Evolutionary conservation across 345 rosid genomes (phyloP).

Genomic region (Ricinus communis): DNA sequence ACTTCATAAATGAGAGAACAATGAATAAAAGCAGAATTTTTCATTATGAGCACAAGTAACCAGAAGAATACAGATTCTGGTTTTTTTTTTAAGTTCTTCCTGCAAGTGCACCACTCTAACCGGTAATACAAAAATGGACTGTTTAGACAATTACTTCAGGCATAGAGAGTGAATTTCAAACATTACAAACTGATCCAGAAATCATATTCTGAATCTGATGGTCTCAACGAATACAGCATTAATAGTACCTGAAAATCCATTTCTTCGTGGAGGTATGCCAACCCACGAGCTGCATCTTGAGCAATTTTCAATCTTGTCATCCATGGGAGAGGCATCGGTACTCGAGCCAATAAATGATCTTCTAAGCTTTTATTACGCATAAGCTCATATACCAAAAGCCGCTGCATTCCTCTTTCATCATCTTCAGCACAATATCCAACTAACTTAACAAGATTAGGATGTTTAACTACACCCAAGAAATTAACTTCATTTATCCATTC

Average conservation of each 20-base stretch:
- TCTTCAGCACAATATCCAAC: conserved; percentile 95
- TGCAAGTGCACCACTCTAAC: too few species aligned
- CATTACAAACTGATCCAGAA: not conserved
- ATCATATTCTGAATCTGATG: not conserved
- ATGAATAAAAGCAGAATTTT: not conserved
- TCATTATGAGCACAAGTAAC: not conserved
- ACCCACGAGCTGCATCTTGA: conserved; percentile 89
- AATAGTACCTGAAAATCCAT: conserved; percentile 86
- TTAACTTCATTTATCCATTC: conserved; percentile 98
- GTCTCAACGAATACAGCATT: not conserved
- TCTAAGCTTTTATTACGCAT: conserved; percentile 90
- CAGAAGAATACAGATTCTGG: not conserved
- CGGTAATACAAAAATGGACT: not conserved
- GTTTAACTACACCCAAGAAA: conserved; percentile 85
- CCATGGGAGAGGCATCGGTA: conserved; percentile 61
- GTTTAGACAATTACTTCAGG: not conserved
- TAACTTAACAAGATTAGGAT: conserved; percentile 88
- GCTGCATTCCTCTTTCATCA: conserved; percentile 89
- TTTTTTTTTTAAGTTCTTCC: not conserved
- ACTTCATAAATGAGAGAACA: not conserved
- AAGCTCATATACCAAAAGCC: conserved; percentile 85
- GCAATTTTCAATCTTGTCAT: conserved; percentile 69
- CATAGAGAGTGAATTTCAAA: not conserved
- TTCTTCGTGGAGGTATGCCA: conserved; percentile 94
- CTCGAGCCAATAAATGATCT: conserved; percentile 66